A percentile compares a stretch with the other conserved stretches of the same genome.
These are phyloP conservation scores for Aspergillus avenaceus DNA, from an alignment of 495 filamentous ascomycete genomes.

Conservation along the genomic window DNA sequence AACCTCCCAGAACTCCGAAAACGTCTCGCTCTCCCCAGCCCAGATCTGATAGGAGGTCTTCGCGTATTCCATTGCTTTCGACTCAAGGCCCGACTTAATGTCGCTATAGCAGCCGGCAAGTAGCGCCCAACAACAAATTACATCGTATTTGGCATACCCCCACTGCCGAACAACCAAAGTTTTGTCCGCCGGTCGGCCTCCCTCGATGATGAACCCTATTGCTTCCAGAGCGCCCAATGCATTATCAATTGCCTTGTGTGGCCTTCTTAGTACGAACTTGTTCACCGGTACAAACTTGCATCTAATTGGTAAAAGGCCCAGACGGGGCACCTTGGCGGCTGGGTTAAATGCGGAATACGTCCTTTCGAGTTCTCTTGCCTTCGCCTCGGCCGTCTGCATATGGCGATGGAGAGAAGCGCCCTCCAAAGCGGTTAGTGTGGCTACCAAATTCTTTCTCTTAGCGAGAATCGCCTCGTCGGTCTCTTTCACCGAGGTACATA, in stretches of 20 bases:
- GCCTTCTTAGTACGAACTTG: conserved; percentile 16
- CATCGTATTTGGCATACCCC: conserved; percentile 28
- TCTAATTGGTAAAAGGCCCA: too few species aligned
- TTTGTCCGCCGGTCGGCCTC: conserved; percentile 14
- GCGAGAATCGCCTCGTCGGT: background rate
- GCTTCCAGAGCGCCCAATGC: conserved; percentile 27
- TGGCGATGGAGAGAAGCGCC: background rate
- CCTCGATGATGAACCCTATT: conserved; percentile 40
- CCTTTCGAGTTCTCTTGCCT: conserved; percentile 18
- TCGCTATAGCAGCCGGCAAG: conserved; percentile 24
- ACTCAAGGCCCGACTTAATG: conserved; percentile 22
- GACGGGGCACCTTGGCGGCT: conserved; percentile 22
- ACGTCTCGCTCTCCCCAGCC: conserved; percentile 41
- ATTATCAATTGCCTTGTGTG: conserved; percentile 21
- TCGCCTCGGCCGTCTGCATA: background rate
- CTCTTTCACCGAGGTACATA: conserved; percentile 31
- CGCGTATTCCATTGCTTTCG: conserved; percentile 29
- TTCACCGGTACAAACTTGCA: too few species aligned
- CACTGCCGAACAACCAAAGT: conserved; percentile 37
- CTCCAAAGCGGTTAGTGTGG: conserved; percentile 8
- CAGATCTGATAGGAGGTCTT: conserved; percentile 33
- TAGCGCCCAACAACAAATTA: conserved; percentile 32
- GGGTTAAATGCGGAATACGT: conserved; percentile 31
- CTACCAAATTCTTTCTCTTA: conserved; percentile 10
- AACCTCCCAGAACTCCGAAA: too few species aligned